Percentiles rank a stretch among this genome's conserved stretches.
Conservation (phyloP, 2,329 filamentous ascomycete genomes). For the Arthrobotrys iridis region DNA sequence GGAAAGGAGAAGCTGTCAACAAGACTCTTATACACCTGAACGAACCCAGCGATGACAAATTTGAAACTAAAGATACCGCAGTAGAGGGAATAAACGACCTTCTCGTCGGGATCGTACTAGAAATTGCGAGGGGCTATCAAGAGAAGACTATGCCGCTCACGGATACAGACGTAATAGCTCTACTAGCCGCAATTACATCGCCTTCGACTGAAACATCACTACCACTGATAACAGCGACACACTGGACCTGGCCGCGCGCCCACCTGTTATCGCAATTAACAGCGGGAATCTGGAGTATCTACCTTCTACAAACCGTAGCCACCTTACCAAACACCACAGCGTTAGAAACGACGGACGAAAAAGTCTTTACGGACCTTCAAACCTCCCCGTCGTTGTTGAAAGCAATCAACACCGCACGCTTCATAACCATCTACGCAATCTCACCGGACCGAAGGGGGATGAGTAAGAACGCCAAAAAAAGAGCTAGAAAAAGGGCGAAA, state of each 20-base stretch:
- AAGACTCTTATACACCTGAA: neutral
- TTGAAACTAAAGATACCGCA: no score
- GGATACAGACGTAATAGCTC: constrained; percentile 10
- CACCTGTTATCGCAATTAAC: constrained; percentile 26
- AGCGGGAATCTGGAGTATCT: constrained; percentile 26
- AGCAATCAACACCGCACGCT: neutral
- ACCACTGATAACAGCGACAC: neutral
- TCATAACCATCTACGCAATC: constrained; percentile 31
- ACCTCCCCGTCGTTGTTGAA: neutral
- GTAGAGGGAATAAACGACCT: neutral
- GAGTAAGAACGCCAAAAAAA: constrained; percentile 16
- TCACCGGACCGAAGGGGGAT: neutral
- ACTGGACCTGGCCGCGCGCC: constrained; percentile 33
- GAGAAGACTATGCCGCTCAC: neutral
- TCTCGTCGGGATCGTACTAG: neutral
- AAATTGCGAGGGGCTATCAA: constrained; percentile 9
- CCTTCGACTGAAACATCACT: neutral
- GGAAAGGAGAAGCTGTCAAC: constrained; percentile 19
- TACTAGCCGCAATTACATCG: constrained; percentile 18
- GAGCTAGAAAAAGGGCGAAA: constrained; percentile 25
- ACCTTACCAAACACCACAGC: neutral
- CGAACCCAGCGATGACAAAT: neutral
- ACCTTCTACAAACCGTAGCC: constrained; percentile 8
- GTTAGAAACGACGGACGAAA: no score
- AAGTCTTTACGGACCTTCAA: neutral